phyloP scores from a whole-genome alignment of 2,329 filamentous ascomycete species.

The Penicillium sp. region DNA sequence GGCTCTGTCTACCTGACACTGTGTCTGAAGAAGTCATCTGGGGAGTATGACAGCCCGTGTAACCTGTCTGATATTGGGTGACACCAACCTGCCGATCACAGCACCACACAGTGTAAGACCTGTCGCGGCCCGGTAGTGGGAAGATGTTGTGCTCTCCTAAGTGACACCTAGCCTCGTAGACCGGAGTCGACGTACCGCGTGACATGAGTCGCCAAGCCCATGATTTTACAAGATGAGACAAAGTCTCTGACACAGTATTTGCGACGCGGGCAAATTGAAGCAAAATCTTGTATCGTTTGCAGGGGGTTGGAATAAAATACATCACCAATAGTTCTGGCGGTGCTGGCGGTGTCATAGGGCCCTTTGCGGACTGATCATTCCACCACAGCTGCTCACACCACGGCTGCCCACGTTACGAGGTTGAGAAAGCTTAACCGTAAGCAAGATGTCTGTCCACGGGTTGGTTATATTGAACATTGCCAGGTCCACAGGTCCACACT shows the following conservation, averaged over 20 bases:
- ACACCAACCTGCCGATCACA: conserved; percentile 8
- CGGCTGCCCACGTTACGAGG: conserved; percentile 6
- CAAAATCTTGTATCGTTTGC: conserved; percentile 3
- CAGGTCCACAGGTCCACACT: not conserved
- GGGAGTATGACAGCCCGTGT: conserved; percentile 1
- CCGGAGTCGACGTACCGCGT: not conserved
- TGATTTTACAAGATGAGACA: not conserved
- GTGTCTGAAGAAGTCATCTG: conserved; percentile 1
- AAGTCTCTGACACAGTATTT: not conserved
- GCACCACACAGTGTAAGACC: conserved; percentile 5
- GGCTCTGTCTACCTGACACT: not conserved
- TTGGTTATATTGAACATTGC: conserved; percentile 3
- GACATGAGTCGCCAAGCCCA: not conserved
- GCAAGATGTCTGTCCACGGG: not conserved
- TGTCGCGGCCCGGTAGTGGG: conserved; percentile 11
- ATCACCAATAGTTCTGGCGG: conserved; percentile 14
- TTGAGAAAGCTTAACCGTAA: conserved; percentile 10
- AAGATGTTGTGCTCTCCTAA: not conserved
- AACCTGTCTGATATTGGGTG: not conserved
- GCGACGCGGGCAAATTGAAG: not conserved
- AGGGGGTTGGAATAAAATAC: conserved; percentile 2
- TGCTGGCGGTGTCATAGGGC: conserved; percentile 11
- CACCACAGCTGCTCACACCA: conserved; percentile 15
- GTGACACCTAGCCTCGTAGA: not conserved
- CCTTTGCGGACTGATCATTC: conserved; percentile 8